Conservation (phyloP, 2,329 filamentous ascomycete genomes). For the Fusarium pseudonygamai region DNA sequence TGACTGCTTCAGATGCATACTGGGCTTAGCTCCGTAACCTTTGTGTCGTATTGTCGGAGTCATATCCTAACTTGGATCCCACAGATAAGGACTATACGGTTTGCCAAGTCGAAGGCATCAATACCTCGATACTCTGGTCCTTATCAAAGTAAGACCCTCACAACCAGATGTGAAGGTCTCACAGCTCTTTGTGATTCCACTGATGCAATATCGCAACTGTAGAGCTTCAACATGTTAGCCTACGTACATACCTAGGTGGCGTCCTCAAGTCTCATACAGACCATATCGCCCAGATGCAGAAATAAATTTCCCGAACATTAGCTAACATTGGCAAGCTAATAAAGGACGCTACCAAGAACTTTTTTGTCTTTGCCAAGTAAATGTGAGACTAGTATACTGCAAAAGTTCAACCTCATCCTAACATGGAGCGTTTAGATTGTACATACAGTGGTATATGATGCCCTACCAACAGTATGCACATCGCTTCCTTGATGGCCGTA, state of each 20-base stretch:
- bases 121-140: not conserved
- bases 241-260: not conserved
- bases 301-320: constrained; percentile 11
- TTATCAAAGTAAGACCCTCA: not conserved
- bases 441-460: not conserved
- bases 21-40: constrained; percentile 13
- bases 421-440: not conserved
- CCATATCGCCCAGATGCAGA: not conserved
- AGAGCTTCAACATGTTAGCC: not conserved
- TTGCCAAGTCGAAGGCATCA: constrained; percentile 11
- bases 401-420: constrained; percentile 11
- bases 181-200: not conserved
- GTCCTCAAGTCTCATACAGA: not conserved
- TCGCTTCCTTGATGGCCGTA: not conserved
- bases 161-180: not conserved
- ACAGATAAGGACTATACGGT: constrained; percentile 21
- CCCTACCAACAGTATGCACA: not conserved
- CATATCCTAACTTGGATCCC: constrained; percentile 23
- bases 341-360: not conserved
- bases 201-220: not conserved
- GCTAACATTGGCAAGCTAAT: constrained; percentile 11
- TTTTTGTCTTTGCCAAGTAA: constrained; percentile 11
- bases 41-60: constrained; percentile 17
- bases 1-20: constrained; percentile 1
- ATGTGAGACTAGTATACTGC: constrained; percentile 2